Base-by-base conservation (phyloP, 192 early-diverging fungal species). In the Coemansia sp. region DNA sequence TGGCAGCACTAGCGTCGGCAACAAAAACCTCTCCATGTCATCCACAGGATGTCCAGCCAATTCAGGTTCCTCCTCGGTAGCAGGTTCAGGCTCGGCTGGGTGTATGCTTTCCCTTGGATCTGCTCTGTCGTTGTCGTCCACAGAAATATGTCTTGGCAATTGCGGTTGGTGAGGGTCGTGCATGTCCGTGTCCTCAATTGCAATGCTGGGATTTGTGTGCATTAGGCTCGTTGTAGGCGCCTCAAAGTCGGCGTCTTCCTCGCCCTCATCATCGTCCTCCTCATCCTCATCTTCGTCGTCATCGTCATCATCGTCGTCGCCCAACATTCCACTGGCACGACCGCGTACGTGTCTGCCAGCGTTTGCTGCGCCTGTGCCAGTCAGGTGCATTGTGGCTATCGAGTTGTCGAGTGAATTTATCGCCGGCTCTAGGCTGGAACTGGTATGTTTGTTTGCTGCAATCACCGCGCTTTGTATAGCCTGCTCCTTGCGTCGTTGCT, bases 231-330 rank as follows among this genome's bases (percentile, higher is more conserved):
- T 56, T 22, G 58, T 62, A 3, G 79, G 79, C 11, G 79, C 79
- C 50, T 76, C 79, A 74, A 82, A 82, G 36, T 82, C 79, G 12
- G 71, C 71, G 67, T 76, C 79, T n/a, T 76, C 78, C 8, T 81
- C 78, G 6, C 51, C 72, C 6, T 76, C 78, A 10, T 66, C 68
- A 46, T 71, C 71, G 0, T 65, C 70, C 24, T 65, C 63, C 0
- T 29, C 56, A 27, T 53, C 38, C 31, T 62, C 39, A 1, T 53
- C 53, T 11, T 51, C 65, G 15, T 64, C 50, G 11, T 22, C 36
- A 27, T 75, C 67, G 0, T 44, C 64, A 48, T 65, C 32, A n/a
- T 70, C 65, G 20, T 40, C 45, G 6, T 64, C 65, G n/a, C 44
- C 41, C 41, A 64, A 62, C 44, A 45, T 50, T 5, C 36, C 46